Percentiles rank a stretch among this genome's conserved stretches.
Conservation (phyloP, 208 protist genomes). For the Lotmaria passim region DNA sequence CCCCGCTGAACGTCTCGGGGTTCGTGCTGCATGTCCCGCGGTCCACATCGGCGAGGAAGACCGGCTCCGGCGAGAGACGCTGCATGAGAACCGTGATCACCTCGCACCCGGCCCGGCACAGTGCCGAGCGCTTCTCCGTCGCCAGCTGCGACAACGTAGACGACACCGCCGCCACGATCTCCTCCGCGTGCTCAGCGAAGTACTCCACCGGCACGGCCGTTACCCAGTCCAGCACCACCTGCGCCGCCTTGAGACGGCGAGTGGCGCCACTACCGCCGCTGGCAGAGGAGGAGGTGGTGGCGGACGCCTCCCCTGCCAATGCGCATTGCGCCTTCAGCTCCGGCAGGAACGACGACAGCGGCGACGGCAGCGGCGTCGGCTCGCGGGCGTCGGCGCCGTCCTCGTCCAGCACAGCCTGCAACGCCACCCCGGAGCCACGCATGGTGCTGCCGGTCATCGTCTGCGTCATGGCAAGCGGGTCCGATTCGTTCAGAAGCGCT, state of each 20-base stretch:
- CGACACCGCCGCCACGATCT: conserved; percentile 30
- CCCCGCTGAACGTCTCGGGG: conserved; percentile 26
- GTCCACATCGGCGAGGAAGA: conserved; percentile 41
- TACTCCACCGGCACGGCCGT: conserved; percentile 30
- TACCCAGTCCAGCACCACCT: conserved; percentile 71
- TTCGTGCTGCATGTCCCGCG: conserved; percentile 23
- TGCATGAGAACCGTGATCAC: conserved; percentile 45
- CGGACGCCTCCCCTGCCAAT: conserved; percentile 23
- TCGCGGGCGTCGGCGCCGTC: conserved; percentile 6
- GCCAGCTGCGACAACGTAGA: conserved; percentile 49
- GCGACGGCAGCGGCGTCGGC: conserved; percentile 31
- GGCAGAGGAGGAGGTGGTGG: too few species aligned
- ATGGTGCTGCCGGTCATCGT: conserved; percentile 19
- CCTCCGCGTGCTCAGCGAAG: conserved; percentile 33
- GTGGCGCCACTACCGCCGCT: conserved; percentile 24
- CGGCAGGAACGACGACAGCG: conserved; percentile 29
- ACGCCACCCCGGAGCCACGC: conserved; percentile 4
- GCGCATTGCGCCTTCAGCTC: conserved; percentile 35
- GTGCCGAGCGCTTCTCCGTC: conserved; percentile 74
- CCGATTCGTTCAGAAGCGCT: conserved; percentile 47
- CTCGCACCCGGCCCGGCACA: conserved; percentile 79
- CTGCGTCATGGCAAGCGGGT: conserved; percentile 21
- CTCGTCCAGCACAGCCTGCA: conserved; percentile 12
- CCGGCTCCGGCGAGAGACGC: conserved; percentile 40
- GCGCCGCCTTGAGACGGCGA: conserved; percentile 52